These are phyloP conservation scores for Metschnikowia lochheadii DNA, from an alignment of 805 yeast species.

Conservation along the genomic window DNA sequence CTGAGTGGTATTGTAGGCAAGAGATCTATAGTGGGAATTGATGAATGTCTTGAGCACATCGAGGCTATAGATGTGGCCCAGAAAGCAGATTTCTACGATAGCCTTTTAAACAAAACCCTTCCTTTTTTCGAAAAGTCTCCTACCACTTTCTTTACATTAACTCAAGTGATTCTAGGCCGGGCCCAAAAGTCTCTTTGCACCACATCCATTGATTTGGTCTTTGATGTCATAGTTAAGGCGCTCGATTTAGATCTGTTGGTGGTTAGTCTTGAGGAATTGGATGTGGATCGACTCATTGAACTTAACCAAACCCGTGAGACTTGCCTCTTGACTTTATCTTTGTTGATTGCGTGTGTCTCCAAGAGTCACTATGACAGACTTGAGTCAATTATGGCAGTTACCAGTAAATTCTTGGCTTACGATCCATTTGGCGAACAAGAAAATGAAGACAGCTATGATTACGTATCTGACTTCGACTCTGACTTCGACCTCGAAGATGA, in stretches of 20 bases:
- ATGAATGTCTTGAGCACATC: slow-evolving; percentile 17
- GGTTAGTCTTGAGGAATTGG: slow-evolving; percentile 32
- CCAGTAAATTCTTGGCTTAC: slow-evolving; percentile 25
- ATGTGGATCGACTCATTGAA: slow-evolving; percentile 40
- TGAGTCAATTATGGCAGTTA: slow-evolving; percentile 15
- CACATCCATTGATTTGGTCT: slow-evolving; percentile 4
- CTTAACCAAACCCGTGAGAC: slow-evolving; percentile 50
- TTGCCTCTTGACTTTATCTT: slow-evolving; percentile 41
- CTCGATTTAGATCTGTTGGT: slow-evolving; percentile 5
- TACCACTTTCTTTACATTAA: slow-evolving; percentile 7
- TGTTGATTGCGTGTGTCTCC: slow-evolving; percentile 21
- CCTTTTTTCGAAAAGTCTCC: not conserved
- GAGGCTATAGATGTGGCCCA: slow-evolving; percentile 7
- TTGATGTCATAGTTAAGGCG: slow-evolving; percentile 4
- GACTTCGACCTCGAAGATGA: slow-evolving; percentile 35
- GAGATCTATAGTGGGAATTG: slow-evolving; percentile 47
- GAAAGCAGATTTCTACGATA: slow-evolving; percentile 10
- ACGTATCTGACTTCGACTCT: slow-evolving; percentile 19
- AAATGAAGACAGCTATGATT: slow-evolving; percentile 23
- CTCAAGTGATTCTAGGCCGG: slow-evolving; percentile 12
- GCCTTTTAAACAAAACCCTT: slow-evolving; percentile 4
- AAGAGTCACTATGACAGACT: slow-evolving; percentile 7
- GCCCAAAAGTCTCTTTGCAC: slow-evolving; percentile 4
- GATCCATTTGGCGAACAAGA: slow-evolving; percentile 26
- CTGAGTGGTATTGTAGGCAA: slow-evolving; percentile 45